Base-by-base conservation (phyloP, 2,329 filamentous ascomycete genomes). In the Teratosphaeria zuluensis region DNA sequence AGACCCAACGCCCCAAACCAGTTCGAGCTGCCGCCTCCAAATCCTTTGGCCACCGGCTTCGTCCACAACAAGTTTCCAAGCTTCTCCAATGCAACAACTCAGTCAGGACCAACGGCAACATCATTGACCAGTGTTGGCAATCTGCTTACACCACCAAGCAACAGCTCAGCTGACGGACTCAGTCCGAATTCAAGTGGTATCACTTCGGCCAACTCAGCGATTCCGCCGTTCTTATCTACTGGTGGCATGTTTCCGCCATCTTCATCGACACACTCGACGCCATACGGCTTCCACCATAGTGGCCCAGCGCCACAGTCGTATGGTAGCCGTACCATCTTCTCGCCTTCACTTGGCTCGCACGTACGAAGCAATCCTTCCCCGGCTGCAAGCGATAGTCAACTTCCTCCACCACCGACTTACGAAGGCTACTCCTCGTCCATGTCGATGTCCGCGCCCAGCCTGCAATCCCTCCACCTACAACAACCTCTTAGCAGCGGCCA, bases 1-100 rank as follows among this genome's bases (percentile, higher is more conserved):
- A 83, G 87, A 73, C 83, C 85, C 69, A 86, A 86, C 69, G 84
- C 87, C 62, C 83, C 82, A 59, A 81, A 82, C 66, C 80, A 91
- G 62, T 89, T 89, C 70, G 84, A 88, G 69, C 81, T 90, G 55
- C 83, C 84, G 63, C 84, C 86, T 57, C 84, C 84, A 65, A 80
- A 82, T 55, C 54, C 33, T 48, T 21, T 48, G 42, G 76, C 81
- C 68, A 74, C 72, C 66, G 74, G 72, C 72, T 74, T 74, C 54
- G 68, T 74, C 28, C 72, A 81, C 66, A 72, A 81, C 66, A 84
- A 83, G 70, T 82, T 80, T 66, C 73, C 77, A 59, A 74, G 58
- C 56, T 68, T 67, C 56, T 52, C 64, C 31, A 60, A 65, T 55
- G 73, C 59, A 74, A 75, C 66, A 66, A 74, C 74, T 61, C 77